phyloP scores from a whole-genome alignment of 805 yeast species.

The Candida yuanshanica region DNA sequence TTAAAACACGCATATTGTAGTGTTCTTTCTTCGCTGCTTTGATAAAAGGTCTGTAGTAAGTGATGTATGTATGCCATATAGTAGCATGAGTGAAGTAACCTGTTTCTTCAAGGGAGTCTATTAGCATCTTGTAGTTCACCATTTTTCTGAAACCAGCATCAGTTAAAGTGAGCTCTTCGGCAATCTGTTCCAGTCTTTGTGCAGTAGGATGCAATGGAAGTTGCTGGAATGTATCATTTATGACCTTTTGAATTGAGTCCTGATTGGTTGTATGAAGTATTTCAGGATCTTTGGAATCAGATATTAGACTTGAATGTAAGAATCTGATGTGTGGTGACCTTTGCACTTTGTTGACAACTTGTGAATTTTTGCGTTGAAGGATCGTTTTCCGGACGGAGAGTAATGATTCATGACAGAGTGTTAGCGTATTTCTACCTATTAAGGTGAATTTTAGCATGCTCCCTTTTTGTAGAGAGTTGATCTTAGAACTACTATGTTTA shows the following conservation, averaged over 20 bases:
- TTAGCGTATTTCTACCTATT: no score
- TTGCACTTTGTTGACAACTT: not conserved
- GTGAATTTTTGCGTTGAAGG: no score
- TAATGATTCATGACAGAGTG: not conserved
- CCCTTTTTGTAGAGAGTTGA: no score
- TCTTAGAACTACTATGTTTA: no score
- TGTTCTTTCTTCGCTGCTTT: slow-evolving; percentile 2
- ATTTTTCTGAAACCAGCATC: slow-evolving; percentile 4
- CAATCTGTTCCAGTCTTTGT: not conserved
- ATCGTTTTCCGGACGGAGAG: no score
- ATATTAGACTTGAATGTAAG: not conserved
- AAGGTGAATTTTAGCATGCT: no score
- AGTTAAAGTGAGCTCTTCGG: not conserved
- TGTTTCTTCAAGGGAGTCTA: slow-evolving; percentile 1
- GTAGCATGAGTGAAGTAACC: slow-evolving; percentile 1
- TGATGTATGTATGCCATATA: slow-evolving; percentile 1
- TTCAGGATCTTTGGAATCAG: not conserved
- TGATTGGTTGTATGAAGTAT: not conserved
- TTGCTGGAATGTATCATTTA: not conserved
- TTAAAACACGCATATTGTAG: slow-evolving; percentile 4
- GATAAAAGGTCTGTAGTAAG: slow-evolving; percentile 6
- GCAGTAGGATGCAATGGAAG: not conserved
- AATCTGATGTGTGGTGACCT: not conserved
- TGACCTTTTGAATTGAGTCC: not conserved
- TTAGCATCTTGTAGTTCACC: slow-evolving; percentile 6